Conservation (phyloP, 2,329 filamentous ascomycete species). For the Neonectria punicea region DNA sequence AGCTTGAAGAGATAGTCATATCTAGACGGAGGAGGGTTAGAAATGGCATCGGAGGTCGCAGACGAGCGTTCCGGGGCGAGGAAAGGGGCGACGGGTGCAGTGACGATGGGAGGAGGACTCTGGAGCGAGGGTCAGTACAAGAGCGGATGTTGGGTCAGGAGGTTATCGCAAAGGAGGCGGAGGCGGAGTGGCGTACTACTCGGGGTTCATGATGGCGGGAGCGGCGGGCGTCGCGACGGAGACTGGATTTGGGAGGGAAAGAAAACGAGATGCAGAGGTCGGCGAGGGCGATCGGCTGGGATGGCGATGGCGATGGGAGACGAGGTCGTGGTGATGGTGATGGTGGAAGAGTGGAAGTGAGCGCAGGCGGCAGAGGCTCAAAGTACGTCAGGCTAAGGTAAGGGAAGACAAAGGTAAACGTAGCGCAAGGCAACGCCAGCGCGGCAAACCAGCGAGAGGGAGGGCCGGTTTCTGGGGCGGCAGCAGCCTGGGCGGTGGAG, state of each 20-base stretch:
- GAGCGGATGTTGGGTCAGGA: slow-evolving; percentile 40
- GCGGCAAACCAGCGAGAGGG: slow-evolving; percentile 26
- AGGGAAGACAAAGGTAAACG: slow-evolving; percentile 47
- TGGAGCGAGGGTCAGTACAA: slow-evolving; percentile 41
- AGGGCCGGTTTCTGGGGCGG: slow-evolving; percentile 13
- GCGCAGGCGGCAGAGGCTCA: slow-evolving; percentile 43
- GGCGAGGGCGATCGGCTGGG: slow-evolving; percentile 14
- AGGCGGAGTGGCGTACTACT: slow-evolving; percentile 76
- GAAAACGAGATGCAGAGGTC: slow-evolving; percentile 10
- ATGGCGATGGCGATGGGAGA: slow-evolving; percentile 33
- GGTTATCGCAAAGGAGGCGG: slow-evolving; percentile 45
- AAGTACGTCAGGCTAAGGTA: slow-evolving; percentile 52
- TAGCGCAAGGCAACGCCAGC: slow-evolving; percentile 45
- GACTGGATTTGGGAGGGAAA: slow-evolving; percentile 24
- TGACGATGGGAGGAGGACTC: slow-evolving; percentile 37
- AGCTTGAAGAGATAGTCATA: slow-evolving; percentile 99
- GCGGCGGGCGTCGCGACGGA: slow-evolving; percentile 27
- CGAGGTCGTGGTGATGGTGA: slow-evolving; percentile 33
- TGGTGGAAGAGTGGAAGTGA: slow-evolving; percentile 45
- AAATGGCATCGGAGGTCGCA: slow-evolving; percentile 29
- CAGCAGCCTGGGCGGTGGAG: slow-evolving; percentile 24
- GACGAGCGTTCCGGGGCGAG: background rate
- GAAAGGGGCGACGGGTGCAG: slow-evolving; percentile 8
- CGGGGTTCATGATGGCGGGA: slow-evolving; percentile 82
- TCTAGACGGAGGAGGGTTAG: slow-evolving; percentile 64